Evolutionary conservation across 352 stramenopile genomes (phyloP), one percentile per base, ranked within the genome.

Genomic region (Bremia lactucae): DNA sequence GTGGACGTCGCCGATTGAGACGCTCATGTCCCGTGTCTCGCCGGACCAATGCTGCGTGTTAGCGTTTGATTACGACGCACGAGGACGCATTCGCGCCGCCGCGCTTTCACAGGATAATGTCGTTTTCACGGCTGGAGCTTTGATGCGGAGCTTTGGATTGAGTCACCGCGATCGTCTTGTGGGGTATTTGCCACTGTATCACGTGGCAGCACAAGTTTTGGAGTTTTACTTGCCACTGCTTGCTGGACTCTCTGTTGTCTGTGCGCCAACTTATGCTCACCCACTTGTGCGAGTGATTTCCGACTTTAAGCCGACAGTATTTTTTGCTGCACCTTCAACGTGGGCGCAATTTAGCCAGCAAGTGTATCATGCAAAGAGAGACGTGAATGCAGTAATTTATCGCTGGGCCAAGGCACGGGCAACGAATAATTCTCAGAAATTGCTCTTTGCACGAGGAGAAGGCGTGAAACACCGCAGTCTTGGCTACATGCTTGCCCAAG

Each of bases 71-170:
- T 86, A 86, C 45, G 72, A 90, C 42, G 51, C 51, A 8, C 19
- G 46, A 0, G 77, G 77, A 1, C 31, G 42, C 3, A 55, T 87
- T 23, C 70, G 71, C 16, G 74, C 59, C 6, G 62, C 58, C 2
- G 69, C 71, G 25, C 34, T 92, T 0, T 84, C 76, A n/a, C 79
- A 92, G 39, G 76, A 92, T 60, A 92, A 92, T 24, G 64, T 85
- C 7, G 61, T 92, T 34, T 92, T 88, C 49, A 87, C 79, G 6
- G 73, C 76, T 6, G 57, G 69, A 10, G 72, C 69, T 2, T 62
- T 92, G 22, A 74, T 75, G 1, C 46, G 49, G 6, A 71, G 68
- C 42, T 79, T 85, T 38, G 75, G 73, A 0, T 64, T 81, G 15
- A 64, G 43, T 13, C 65, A 38, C 19, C 28, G 41, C 0, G 74